Conservation (phyloP, 495 filamentous ascomycete genomes). For the Lepidopterella palustris region DNA sequence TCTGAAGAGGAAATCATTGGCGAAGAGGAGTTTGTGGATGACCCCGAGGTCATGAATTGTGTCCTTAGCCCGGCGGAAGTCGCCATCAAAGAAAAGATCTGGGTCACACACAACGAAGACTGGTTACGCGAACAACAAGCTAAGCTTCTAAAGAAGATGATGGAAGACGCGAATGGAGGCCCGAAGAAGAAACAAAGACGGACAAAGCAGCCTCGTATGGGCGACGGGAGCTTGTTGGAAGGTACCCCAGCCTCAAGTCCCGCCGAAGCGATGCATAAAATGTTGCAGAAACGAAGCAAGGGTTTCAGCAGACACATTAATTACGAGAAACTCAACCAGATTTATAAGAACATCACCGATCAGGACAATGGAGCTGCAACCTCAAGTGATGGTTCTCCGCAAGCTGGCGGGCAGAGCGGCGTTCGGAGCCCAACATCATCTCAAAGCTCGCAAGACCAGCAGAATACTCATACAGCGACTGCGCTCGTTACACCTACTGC, state of each 20-base stretch:
- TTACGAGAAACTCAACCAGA: constrained; percentile 46
- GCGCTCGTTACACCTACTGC: not conserved
- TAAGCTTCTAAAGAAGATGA: constrained; percentile 60
- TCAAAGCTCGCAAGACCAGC: not conserved
- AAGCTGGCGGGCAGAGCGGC: not conserved
- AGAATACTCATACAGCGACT: not conserved
- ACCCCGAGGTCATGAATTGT: constrained; percentile 76
- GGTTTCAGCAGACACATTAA: constrained; percentile 78
- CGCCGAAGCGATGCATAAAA: constrained; percentile 65
- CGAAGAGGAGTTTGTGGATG: constrained; percentile 74
- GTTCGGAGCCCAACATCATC: not conserved
- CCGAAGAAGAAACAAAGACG: constrained; percentile 11
- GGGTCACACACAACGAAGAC: constrained; percentile 88
- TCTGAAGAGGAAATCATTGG: constrained; percentile 48
- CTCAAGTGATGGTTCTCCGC: not conserved
- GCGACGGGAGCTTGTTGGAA: constrained; percentile 44
- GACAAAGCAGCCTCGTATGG: constrained; percentile 50
- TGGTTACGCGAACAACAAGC: constrained; percentile 78
- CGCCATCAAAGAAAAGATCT: constrained; percentile 76
- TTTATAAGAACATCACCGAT: not conserved
- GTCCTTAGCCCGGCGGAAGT: constrained; percentile 63
- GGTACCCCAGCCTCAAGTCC: constrained; percentile 51
- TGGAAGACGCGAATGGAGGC: constrained; percentile 44
- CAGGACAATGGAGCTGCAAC: not conserved
- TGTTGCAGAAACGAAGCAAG: constrained; percentile 55